phyloP scores from a whole-genome alignment of 139 green algal genomes.

The Chlorella sp. region DNA sequence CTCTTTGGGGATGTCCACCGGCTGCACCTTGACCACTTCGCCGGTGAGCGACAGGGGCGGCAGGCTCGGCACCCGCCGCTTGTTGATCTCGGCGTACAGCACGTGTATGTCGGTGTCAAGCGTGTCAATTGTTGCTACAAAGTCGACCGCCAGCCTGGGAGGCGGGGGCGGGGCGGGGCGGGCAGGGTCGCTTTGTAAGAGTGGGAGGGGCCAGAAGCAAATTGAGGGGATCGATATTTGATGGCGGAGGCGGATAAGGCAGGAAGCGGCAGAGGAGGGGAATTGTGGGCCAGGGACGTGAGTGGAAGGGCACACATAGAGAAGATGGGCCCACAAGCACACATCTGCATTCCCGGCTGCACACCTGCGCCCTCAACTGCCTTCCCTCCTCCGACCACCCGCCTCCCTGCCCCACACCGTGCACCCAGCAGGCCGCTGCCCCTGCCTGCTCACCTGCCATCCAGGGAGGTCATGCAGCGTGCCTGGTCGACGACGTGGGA shows the following conservation, averaged over 20 bases:
- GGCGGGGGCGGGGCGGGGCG: background rate
- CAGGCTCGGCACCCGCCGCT: background rate
- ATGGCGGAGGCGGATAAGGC: background rate
- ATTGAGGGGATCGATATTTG: too few species aligned
- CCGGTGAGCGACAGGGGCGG: background rate
- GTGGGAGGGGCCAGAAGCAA: too few species aligned
- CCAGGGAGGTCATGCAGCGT: background rate
- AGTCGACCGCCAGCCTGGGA: slow-evolving; percentile 1
- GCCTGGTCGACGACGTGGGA: slow-evolving; percentile 29
- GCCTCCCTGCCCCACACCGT: background rate
- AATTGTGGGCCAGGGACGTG: background rate
- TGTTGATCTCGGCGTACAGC: background rate
- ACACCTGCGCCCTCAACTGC: background rate
- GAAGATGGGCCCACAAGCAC: background rate
- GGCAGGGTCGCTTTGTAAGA: too few species aligned
- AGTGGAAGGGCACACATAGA: background rate
- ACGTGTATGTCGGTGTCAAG: background rate
- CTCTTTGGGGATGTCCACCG: background rate
- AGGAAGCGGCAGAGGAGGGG: background rate
- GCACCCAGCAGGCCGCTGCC: background rate
- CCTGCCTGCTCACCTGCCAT: background rate
- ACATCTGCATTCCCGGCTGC: background rate
- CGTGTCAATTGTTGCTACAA: background rate
- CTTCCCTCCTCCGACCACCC: background rate
- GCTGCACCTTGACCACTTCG: background rate